Conservation (phyloP, 768 basidiomycete species). For the Calocera cornea region DNA sequence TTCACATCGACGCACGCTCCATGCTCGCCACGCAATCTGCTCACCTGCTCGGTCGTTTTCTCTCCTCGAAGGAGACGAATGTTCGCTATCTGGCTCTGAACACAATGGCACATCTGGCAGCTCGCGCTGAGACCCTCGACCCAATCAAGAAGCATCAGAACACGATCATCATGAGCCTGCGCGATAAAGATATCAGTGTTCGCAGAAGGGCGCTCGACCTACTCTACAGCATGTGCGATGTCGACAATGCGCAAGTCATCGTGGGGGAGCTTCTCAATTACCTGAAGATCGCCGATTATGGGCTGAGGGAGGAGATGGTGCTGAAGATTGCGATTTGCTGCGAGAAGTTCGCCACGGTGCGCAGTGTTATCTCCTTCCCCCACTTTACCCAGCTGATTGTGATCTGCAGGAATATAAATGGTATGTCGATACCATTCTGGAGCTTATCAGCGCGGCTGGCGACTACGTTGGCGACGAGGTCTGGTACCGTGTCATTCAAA, state of each 20-base stretch:
- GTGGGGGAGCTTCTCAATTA: conserved; percentile 92
- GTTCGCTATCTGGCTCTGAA: conserved; percentile 94
- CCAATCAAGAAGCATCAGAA: conserved; percentile 91
- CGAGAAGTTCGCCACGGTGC: conserved; percentile 88
- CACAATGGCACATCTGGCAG: conserved; percentile 96
- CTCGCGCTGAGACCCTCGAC: conserved; percentile 77
- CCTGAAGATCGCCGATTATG: conserved; percentile 92
- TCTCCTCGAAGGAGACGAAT: conserved; percentile 96
- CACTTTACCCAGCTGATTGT: conserved; percentile 16
- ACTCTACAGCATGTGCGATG: conserved; percentile 97
- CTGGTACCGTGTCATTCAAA: conserved; percentile 98
- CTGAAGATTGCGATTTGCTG: conserved; percentile 96
- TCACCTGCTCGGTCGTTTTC: conserved; percentile 84
- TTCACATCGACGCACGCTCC: conserved; percentile 86
- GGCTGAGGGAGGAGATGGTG: conserved; percentile 94
- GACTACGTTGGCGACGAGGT: conserved; percentile 99
- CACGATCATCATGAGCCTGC: conserved; percentile 85
- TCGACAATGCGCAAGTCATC: conserved; percentile 90
- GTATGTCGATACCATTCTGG: conserved; percentile 97
- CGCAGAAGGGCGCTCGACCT: conserved; percentile 87
- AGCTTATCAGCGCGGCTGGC: conserved; percentile 90
- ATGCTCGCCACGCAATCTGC: conserved; percentile 79
- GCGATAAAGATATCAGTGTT: conserved; percentile 96
- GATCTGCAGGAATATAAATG: conserved; percentile 57
- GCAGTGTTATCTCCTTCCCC: conserved; percentile 7